Evolutionary conservation across 768 basidiomycete species (phyloP), one percentile per base, ranked within the genome.

Genomic region (Myochromella boudieri): DNA sequence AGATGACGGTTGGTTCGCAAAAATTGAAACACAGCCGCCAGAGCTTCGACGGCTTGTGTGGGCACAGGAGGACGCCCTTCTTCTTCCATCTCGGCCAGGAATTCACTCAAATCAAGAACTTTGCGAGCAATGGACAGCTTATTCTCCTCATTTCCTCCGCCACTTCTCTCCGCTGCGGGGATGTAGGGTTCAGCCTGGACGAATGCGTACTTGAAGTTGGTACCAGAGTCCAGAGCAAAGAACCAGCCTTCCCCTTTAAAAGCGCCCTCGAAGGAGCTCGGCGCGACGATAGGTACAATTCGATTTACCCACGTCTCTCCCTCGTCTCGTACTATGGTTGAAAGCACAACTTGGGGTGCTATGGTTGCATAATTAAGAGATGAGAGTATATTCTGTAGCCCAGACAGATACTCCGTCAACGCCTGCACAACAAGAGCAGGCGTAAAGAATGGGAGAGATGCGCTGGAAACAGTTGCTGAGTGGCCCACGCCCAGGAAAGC

Each of bases 361-460:
- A 60, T 14, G 9, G 21, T 32, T n/a, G 57, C 37, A 11, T 29
- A 41, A 1, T 6, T 4, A 2, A 4, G 4, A 38, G 10, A 29
- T n/a, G 3, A 6, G 18, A 33, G 1, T 17, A 1, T 9, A 33
- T 33, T 24, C 11, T 49, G 10, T 17, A 1, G 33, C 2, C n/a
- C 11, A 22, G 22, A 3, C 33, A 59, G 38, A 17, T 53, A 26
- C 25, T 54, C 56, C 5, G 46, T 48, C 21, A 66, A 50, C 8
- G 46, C 53, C 34, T 64, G 58, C 7, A 68, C 53, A 24, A 66
- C 21, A 12, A 41, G 38, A 8, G 60, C 48, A 4, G 65, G 64
- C 4, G 58, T 57, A 46, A 65, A 59, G 46, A 63, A 42, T n/a
- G 64, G 57, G 15, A 66, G 27, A 6, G 59, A 57, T 0, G 48